These are phyloP conservation scores for Prunus davidiana DNA, from an alignment of 306 rosid species.

Conservation along the genomic window DNA sequence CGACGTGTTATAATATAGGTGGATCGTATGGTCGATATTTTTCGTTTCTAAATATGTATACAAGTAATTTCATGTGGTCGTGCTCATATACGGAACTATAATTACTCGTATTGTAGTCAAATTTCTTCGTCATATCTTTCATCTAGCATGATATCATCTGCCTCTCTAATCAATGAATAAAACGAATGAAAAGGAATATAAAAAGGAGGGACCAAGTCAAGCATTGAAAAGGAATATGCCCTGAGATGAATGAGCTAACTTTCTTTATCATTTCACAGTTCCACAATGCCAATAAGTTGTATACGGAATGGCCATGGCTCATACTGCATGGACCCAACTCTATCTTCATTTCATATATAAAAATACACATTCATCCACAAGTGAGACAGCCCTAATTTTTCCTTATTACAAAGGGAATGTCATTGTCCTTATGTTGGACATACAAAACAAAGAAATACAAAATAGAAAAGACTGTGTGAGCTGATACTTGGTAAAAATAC, in stretches of 20 bases:
- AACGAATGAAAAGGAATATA: not conserved
- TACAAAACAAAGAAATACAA: no score
- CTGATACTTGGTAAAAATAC: no score
- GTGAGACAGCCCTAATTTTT: no score
- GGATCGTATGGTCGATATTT: no score
- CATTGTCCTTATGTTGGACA: no score
- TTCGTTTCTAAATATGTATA: no score
- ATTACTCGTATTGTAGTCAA: not conserved
- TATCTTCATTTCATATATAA: not conserved
- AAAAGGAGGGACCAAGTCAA: not conserved
- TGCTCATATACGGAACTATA: no score
- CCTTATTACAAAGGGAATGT: no score
- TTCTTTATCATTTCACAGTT: not conserved
- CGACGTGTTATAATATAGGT: no score
- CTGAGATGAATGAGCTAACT: not conserved
- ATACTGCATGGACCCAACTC: not conserved
- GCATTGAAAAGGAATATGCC: not conserved
- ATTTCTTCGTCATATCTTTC: not conserved
- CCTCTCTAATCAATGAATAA: not conserved
- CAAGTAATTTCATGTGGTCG: no score
- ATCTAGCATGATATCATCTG: not conserved
- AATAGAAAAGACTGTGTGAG: no score
- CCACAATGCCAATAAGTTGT: not conserved
- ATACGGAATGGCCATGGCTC: not conserved
- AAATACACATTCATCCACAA: no score